Conservation (phyloP, 768 basidiomycete genomes). For the Mycena epipterygia region DNA sequence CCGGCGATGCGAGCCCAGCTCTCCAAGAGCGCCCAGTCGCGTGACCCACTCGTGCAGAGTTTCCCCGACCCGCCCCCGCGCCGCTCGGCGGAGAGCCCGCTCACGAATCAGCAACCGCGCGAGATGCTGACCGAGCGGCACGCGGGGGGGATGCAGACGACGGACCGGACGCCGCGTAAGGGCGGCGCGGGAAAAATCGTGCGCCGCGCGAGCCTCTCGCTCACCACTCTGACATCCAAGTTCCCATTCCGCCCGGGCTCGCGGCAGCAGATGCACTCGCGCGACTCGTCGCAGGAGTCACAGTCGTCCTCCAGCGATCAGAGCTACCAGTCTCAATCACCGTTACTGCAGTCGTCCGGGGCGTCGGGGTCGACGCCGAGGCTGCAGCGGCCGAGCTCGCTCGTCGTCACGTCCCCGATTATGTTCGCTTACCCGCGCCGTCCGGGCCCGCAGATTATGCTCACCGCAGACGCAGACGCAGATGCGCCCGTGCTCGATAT, state of each 20-base stretch:
- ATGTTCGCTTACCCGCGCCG: slow-evolving; percentile 22
- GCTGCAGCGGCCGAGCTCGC: slow-evolving; percentile 3
- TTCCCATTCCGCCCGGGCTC: slow-evolving; percentile 9
- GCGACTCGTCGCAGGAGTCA: slow-evolving; percentile 21
- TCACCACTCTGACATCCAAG: slow-evolving; percentile 13
- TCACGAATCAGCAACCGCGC: not conserved
- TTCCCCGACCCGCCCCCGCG: slow-evolving; percentile 25
- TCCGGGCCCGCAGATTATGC: not conserved
- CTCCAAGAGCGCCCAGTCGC: no score
- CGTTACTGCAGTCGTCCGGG: not conserved
- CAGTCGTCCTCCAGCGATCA: slow-evolving; percentile 19
- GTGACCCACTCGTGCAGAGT: slow-evolving; percentile 6
- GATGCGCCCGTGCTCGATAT: slow-evolving; percentile 21
- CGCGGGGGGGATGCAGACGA: not conserved
- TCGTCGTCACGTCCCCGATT: not conserved
- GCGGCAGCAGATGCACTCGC: slow-evolving; percentile 3
- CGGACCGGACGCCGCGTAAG: no score
- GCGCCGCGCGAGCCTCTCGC: slow-evolving; percentile 23
- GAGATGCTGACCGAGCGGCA: slow-evolving; percentile 6
- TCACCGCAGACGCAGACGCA: not conserved
- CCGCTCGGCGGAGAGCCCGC: slow-evolving; percentile 19
- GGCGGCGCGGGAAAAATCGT: no score
- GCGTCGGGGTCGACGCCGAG: not conserved
- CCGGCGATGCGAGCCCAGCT: no score
- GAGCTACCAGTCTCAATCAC: not conserved